A percentile compares a stretch with the other conserved stretches of the same genome.
Conservation (phyloP, 164 flowering plant genomes). For the Stephania japonica region DNA sequence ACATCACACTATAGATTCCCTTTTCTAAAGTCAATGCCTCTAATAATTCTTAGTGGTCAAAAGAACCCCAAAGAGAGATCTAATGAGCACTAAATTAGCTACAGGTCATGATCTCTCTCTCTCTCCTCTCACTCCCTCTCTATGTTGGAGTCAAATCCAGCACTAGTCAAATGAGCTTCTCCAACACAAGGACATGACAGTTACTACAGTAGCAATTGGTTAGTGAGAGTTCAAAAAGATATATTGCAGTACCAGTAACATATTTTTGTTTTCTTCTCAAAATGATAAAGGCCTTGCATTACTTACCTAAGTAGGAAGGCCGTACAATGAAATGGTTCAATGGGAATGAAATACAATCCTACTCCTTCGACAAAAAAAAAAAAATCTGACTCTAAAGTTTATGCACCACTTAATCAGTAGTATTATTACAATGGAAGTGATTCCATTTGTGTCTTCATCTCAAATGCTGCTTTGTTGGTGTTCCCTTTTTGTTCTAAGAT, state of each 20-base stretch:
- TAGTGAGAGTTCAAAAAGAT: not conserved
- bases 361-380: too few relatives aligned
- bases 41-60: not conserved
- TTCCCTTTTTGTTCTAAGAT: too few relatives aligned
- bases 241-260: not conserved
- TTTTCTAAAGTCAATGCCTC: not conserved
- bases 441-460: too few relatives aligned
- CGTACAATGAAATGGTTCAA: not conserved
- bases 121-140: not conserved
- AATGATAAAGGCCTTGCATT: not conserved
- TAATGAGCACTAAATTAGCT: not conserved
- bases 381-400: not conserved
- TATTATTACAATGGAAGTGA: too few relatives aligned
- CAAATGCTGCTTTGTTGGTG: too few relatives aligned
- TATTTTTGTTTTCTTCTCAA: not conserved
- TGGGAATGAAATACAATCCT: not conserved
- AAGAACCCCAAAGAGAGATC: not conserved
- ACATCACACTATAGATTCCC: not conserved
- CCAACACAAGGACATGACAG: not conserved
- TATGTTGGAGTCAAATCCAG: not conserved
- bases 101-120: not conserved
- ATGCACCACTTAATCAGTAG: not conserved
- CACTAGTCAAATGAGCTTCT: not conserved
- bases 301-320: not conserved
- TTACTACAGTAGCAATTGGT: not conserved